Conservation (phyloP, 306 rosid species). For the Casuarina equisetifolia region DNA sequence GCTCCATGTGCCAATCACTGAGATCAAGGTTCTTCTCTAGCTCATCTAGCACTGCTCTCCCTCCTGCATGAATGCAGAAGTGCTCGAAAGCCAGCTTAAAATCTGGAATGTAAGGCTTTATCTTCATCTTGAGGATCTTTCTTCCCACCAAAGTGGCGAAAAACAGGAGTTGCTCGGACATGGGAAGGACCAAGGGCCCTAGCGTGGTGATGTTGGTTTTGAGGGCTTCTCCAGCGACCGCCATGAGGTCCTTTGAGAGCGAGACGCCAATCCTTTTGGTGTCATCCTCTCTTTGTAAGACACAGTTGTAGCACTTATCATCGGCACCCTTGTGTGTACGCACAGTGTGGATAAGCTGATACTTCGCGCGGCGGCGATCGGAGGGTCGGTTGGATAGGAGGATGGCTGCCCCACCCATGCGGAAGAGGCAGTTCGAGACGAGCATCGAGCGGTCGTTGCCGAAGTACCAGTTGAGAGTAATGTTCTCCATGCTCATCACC, state of each 20-base stretch:
- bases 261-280: slow-evolving; percentile 53
- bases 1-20: slow-evolving; percentile 89
- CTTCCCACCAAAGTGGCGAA: slow-evolving; percentile 57
- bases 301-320: slow-evolving; percentile 60
- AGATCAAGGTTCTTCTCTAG: slow-evolving; percentile 74
- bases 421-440: slow-evolving; percentile 80
- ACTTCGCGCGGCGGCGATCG: slow-evolving; percentile 61
- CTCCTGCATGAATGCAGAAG: slow-evolving; percentile 85
- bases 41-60: slow-evolving; percentile 79
- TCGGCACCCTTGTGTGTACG: slow-evolving; percentile 83
- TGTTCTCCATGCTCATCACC: slow-evolving; percentile 91
- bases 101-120: slow-evolving; percentile 80
- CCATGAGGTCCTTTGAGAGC: slow-evolving; percentile 83
- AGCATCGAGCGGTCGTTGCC: slow-evolving; percentile 90
- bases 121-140: slow-evolving; percentile 60
- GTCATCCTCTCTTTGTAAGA: slow-evolving; percentile 73
- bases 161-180: slow-evolving; percentile 80
- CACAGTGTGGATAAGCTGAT: slow-evolving; percentile 75
- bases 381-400: slow-evolving; percentile 60
- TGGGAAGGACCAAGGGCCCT: slow-evolving; percentile 80
- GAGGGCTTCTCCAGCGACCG: slow-evolving; percentile 81
- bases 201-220: slow-evolving; percentile 88
- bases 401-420: slow-evolving; percentile 88
- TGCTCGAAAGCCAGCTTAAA: slow-evolving; percentile 90
- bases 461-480: slow-evolving; percentile 80